These are phyloP conservation scores for Thyridium curvatum DNA, from an alignment of 2,329 filamentous ascomycete genomes.

Conservation along the genomic window DNA sequence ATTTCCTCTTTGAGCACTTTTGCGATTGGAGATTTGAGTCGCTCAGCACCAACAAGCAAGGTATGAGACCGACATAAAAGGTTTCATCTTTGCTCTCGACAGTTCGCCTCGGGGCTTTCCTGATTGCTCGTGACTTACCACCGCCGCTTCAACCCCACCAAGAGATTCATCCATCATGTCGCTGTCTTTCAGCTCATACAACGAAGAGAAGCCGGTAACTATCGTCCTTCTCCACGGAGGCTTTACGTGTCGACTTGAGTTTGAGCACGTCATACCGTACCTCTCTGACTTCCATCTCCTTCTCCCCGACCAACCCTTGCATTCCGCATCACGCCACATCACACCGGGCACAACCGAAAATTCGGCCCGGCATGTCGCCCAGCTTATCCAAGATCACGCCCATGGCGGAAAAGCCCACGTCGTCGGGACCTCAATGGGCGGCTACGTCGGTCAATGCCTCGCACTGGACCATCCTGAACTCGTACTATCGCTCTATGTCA, in stretches of 20 bases:
- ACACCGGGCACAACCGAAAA: constrained; percentile 19
- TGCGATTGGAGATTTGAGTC: no score
- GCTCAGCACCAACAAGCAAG: no score
- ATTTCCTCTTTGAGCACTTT: no score
- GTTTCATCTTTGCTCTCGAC: no score
- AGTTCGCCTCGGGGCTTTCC: no score
- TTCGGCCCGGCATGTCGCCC: constrained; percentile 21
- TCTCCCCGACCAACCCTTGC: constrained; percentile 25
- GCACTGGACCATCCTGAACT: constrained; percentile 22
- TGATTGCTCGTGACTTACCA: no score
- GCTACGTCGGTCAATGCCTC: constrained; percentile 21
- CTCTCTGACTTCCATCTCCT: constrained; percentile 27
- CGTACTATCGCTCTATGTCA: constrained; percentile 23
- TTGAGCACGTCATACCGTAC: constrained; percentile 20
- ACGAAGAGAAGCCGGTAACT: constrained; percentile 18
- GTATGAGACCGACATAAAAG: no score
- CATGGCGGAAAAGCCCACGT: constrained; percentile 25
- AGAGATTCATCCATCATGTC: no score
- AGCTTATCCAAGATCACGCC: constrained; percentile 23
- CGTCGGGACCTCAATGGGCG: constrained; percentile 29
- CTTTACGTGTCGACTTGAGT: constrained; percentile 26
- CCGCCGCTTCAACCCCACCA: no score
- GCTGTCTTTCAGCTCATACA: constrained; percentile 1
- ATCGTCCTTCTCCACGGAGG: constrained; percentile 25
- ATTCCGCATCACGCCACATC: constrained; percentile 25